These are phyloP conservation scores for Trichosporon sp. DNA, from an alignment of 1,284 basidiomycete genomes.

Conservation along the genomic window DNA sequence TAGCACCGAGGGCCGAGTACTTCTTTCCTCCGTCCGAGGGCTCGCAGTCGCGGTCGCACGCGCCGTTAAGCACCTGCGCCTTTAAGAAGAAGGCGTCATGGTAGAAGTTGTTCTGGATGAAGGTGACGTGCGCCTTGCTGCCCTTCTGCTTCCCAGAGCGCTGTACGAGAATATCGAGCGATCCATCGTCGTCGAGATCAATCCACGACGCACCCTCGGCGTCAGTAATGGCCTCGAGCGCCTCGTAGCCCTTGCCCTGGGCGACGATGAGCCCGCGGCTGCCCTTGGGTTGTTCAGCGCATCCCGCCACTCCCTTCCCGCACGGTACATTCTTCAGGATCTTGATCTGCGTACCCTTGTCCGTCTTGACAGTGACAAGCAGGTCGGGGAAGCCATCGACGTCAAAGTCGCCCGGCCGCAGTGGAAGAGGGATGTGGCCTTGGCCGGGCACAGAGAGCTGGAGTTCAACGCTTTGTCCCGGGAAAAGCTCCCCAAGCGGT, in stretches of 20 bases:
- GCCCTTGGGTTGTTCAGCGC: slow-evolving; percentile 28
- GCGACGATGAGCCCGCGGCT: slow-evolving; percentile 68
- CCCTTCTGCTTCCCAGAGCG: slow-evolving; percentile 67
- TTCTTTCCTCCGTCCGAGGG: slow-evolving; percentile 63
- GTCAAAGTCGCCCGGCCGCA: slow-evolving; percentile 87
- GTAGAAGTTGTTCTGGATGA: slow-evolving; percentile 97
- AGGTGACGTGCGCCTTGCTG: slow-evolving; percentile 61
- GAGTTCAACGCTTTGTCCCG: slow-evolving; percentile 60
- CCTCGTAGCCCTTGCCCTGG: slow-evolving; percentile 65
- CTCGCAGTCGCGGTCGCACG: slow-evolving; percentile 79
- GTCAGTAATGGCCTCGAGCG: slow-evolving; percentile 71
- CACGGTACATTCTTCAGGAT: slow-evolving; percentile 77
- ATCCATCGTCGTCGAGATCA: slow-evolving; percentile 97
- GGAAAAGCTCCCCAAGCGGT: slow-evolving; percentile 67
- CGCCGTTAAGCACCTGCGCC: slow-evolving; percentile 90
- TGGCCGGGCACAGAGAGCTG: slow-evolving; percentile 63
- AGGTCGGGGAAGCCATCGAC: slow-evolving; percentile 95
- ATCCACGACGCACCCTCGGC: slow-evolving; percentile 79
- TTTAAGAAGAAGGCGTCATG: slow-evolving; percentile 99
- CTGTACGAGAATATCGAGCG: slow-evolving; percentile 89
- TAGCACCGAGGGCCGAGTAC: slow-evolving; percentile 90
- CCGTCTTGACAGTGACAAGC: slow-evolving; percentile 64
- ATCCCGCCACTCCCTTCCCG: slow-evolving; percentile 50
- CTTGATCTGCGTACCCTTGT: slow-evolving; percentile 58
- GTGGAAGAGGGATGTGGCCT: slow-evolving; percentile 71